Evolutionary conservation across 2,329 filamentous ascomycete genomes (phyloP), one percentile per base, ranked within the genome.

Genomic region (Exophiala oligosperma): DNA sequence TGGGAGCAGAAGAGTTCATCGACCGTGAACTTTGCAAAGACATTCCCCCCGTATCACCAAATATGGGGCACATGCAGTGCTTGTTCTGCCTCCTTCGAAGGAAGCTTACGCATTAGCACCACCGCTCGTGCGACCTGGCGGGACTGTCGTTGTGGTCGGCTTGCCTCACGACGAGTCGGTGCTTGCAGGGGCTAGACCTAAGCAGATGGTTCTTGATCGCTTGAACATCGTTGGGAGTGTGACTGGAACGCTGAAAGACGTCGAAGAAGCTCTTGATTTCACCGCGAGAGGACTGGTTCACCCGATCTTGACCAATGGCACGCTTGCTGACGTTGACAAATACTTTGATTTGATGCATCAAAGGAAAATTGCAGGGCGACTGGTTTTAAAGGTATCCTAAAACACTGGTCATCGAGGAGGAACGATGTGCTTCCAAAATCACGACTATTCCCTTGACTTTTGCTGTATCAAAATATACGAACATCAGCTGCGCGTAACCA

Each of bases 251-350:
- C 52, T 76, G 61, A 77, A 76, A 64, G 75, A 79, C 59, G 75
- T 78, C 1, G 75, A 78, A 54, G 75, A 78, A 66, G 74, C 73
- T 23, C 65, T 77, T 21, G 75, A 77, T 38, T 76, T 78, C 57
- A 77, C 74, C 7, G 73, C 74, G 8, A 65, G 76, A 37, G 75
- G 71, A n/a, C 65, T 77, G 4, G 76, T 78, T 12, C 64, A 61
- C 50, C 40, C 38, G n/a, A 21, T 46, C 41, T 37, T 54, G 51
- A 54, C 51, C 40, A 47, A 54, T n/a, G 51, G 51, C 21, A 32
- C 51, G 3, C 38, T 54, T 8, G 51, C 40, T n/a, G 51, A 54
- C 2, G 23, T 54, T 4, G 51, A 54, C 40, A 46, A 54, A 23
- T 54, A 32, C 23, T 23, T 46, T 11, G 17, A 21, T 21, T 41